Evolutionary conservation across 2,329 filamentous ascomycete species (phyloP).

Genomic region (Pezicula carpinea): DNA sequence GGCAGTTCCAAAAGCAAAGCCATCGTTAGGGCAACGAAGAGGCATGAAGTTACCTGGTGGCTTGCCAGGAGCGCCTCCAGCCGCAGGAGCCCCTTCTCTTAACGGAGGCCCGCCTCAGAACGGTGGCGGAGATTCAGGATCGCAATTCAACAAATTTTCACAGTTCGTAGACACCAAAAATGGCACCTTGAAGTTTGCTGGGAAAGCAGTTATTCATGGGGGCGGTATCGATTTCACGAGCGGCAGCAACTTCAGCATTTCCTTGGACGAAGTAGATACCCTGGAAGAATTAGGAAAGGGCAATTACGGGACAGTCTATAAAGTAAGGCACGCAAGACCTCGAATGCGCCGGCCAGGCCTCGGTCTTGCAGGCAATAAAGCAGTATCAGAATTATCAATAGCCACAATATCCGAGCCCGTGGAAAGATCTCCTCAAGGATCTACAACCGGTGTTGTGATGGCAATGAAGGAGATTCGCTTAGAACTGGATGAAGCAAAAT

Average conservation of each 20-base stretch:
- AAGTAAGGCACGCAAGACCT: constrained; percentile 78
- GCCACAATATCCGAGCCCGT: constrained; percentile 29
- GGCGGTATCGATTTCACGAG: constrained; percentile 89
- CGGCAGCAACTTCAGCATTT: constrained; percentile 87
- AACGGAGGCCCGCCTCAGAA: constrained; percentile 15
- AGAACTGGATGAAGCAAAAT: constrained; percentile 94
- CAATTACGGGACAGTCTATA: constrained; percentile 98
- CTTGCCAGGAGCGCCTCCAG: constrained; percentile 20
- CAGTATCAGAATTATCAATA: constrained; percentile 20
- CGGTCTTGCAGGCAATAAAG: constrained; percentile 44
- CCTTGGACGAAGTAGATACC: constrained; percentile 90
- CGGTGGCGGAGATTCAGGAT: constrained; percentile 26
- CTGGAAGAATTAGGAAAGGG: constrained; percentile 93
- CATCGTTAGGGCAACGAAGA: constrained; percentile 64
- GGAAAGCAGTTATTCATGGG: constrained; percentile 84
- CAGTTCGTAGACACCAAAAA: constrained; percentile 90
- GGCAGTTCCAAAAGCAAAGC: constrained; percentile 38
- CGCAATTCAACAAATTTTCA: constrained; percentile 62
- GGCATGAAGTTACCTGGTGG: constrained; percentile 54
- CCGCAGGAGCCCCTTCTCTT: constrained; percentile 12
- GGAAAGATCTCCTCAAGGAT: constrained; percentile 34
- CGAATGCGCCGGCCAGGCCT: constrained; percentile 53
- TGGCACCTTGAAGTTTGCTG: constrained; percentile 87
- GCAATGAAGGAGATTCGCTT: constrained; percentile 98
- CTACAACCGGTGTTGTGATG: constrained; percentile 76